Evolutionary conservation across 805 yeast species (phyloP).

Genomic region (Candida suzukii): DNA sequence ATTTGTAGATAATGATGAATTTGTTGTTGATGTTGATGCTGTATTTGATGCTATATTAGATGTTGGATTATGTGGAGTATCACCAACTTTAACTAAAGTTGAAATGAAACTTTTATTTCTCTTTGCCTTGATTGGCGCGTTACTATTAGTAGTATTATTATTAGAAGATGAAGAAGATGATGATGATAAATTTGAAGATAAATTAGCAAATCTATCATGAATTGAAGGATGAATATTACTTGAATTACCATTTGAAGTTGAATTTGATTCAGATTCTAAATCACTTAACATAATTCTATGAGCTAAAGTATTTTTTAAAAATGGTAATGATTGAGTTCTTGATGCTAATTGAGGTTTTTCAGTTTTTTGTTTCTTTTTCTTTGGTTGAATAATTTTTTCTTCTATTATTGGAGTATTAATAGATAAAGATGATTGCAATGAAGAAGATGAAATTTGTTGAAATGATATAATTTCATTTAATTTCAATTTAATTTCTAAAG

Average conservation of each 20-base stretch:
- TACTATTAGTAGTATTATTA: slow-evolving; percentile 9
- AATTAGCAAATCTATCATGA: slow-evolving; percentile 24
- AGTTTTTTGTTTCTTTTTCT: background rate
- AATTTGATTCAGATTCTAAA: slow-evolving; percentile 12
- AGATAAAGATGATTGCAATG: too few species aligned
- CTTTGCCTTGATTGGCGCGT: slow-evolving; percentile 22
- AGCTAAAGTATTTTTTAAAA: slow-evolving; percentile 23
- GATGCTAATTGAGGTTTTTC: slow-evolving; percentile 22
- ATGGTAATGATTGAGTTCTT: slow-evolving; percentile 29
- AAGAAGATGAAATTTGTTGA: too few species aligned
- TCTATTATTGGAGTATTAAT: too few species aligned
- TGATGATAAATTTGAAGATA: background rate
- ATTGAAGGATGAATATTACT: too few species aligned
- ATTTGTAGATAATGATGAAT: background rate
- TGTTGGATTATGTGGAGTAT: slow-evolving; percentile 6
- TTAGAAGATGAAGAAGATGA: slow-evolving; percentile 1
- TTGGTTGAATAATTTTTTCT: background rate
- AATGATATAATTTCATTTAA: slow-evolving; percentile 29
- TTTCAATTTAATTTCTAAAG: slow-evolving; percentile 50
- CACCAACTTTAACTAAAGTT: slow-evolving; percentile 25
- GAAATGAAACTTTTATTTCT: slow-evolving; percentile 24
- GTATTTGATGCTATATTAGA: background rate
- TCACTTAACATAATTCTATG: slow-evolving; percentile 25
- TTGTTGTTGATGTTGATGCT: background rate
- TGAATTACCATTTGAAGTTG: slow-evolving; percentile 16